phyloP scores from a whole-genome alignment of 495 filamentous ascomycete genomes.

The Annulohypoxylon moriforme region DNA sequence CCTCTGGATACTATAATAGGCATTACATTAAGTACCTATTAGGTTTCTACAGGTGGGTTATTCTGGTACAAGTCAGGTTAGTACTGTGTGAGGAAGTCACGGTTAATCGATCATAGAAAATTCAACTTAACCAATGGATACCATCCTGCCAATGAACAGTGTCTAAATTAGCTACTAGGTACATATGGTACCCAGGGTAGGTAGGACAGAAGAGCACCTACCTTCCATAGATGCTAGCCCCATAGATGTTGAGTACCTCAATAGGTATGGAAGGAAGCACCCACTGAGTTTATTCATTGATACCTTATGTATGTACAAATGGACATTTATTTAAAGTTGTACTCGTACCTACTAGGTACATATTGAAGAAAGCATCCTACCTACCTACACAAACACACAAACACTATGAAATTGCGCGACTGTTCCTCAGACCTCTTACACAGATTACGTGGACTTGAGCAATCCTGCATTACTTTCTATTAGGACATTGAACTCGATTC shows the following conservation, averaged over 20 bases:
- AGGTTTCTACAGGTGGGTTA: not conserved
- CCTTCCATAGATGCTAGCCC: not conserved
- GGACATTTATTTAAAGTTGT: too few species aligned
- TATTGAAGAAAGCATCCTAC: not conserved
- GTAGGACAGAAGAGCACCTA: not conserved
- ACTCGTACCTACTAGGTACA: too few species aligned
- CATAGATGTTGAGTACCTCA: not conserved
- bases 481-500: not conserved
- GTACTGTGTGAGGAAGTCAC: conserved; percentile 7
- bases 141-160: not conserved
- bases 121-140: not conserved
- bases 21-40: too few species aligned
- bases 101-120: too few species aligned
- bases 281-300: not conserved
- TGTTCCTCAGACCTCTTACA: not conserved
- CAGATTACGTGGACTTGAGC: not conserved
- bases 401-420: not conserved
- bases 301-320: too few species aligned
- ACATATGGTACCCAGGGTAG: too few species aligned
- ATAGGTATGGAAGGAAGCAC: not conserved
- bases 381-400: not conserved
- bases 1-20: too few species aligned
- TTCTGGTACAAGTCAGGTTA: too few species aligned
- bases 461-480: not conserved
- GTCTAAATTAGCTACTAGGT: not conserved